phyloP scores from a whole-genome alignment of 441 rosid species.

The Erodium chrysanthum region DNA sequence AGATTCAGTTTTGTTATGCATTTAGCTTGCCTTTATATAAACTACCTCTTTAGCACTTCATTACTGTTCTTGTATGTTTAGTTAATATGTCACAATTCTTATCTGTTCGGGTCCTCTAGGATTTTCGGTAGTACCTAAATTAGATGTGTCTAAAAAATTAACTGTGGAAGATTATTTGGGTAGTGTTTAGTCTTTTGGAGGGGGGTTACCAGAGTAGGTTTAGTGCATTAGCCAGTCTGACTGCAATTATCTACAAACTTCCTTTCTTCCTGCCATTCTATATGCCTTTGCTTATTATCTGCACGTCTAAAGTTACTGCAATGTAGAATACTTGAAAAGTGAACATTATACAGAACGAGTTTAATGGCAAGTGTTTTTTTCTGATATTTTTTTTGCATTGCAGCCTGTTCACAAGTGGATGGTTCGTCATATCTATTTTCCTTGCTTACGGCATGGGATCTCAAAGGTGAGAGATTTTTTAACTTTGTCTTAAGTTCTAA shows the following conservation, averaged over 20 bases:
- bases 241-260: not conserved
- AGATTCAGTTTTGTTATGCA: constrained; percentile 3
- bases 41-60: not conserved
- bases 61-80: not conserved
- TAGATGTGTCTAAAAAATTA: not conserved
- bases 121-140: not conserved
- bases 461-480: constrained; percentile 50
- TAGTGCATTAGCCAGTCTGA: not conserved
- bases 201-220: not conserved
- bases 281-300: not conserved
- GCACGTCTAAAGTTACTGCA: not conserved
- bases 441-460: constrained; percentile 63
- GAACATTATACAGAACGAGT: not conserved
- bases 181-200: not conserved
- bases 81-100: not conserved
- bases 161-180: not conserved
- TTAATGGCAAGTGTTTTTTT: constrained; percentile 9
- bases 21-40: not conserved
- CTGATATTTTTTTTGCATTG: constrained; percentile 21
- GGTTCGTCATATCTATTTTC: constrained; percentile 93
- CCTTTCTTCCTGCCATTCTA: not conserved
- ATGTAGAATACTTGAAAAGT: not conserved
- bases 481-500: not conserved
- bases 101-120: not conserved
- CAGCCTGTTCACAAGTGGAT: constrained; percentile 99